These are phyloP conservation scores for Paecilomyces variotii DNA, from an alignment of 2,329 filamentous ascomycete genomes.

Conservation along the genomic window DNA sequence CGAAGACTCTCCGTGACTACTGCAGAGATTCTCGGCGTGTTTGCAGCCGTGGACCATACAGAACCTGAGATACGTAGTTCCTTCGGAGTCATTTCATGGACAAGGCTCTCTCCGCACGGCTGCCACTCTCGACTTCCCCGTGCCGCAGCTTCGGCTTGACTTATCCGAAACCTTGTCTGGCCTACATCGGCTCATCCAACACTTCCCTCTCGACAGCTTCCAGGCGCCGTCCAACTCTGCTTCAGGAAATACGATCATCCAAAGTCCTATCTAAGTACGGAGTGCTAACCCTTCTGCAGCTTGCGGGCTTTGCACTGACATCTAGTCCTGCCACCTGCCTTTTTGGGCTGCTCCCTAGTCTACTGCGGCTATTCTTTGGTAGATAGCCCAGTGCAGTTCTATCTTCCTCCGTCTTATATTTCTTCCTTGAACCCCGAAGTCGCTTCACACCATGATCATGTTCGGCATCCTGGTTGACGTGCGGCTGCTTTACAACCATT, in stretches of 20 bases:
- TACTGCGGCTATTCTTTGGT: not conserved
- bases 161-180: not conserved
- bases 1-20: not conserved
- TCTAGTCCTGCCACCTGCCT: not conserved
- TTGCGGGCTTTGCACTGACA: not conserved
- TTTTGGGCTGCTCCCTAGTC: not conserved
- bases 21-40: not conserved
- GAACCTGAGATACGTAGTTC: not conserved
- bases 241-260: not conserved
- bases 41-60: not conserved
- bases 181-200: not conserved
- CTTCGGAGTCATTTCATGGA: not conserved
- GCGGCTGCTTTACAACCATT: not conserved
- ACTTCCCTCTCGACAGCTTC: not conserved
- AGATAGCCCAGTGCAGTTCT: not conserved
- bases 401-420: not conserved
- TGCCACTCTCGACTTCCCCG: not conserved
- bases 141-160: not conserved
- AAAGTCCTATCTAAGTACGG: not conserved
- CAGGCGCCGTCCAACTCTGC: not conserved
- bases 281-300: not conserved
- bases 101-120: not conserved
- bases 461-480: not conserved
- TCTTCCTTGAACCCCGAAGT: not conserved
- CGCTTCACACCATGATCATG: not conserved